Evolutionary conservation across 2,329 filamentous ascomycete genomes (phyloP), one percentile per base, ranked within the genome.

Genomic region (Stemphylium lycopersici): DNA sequence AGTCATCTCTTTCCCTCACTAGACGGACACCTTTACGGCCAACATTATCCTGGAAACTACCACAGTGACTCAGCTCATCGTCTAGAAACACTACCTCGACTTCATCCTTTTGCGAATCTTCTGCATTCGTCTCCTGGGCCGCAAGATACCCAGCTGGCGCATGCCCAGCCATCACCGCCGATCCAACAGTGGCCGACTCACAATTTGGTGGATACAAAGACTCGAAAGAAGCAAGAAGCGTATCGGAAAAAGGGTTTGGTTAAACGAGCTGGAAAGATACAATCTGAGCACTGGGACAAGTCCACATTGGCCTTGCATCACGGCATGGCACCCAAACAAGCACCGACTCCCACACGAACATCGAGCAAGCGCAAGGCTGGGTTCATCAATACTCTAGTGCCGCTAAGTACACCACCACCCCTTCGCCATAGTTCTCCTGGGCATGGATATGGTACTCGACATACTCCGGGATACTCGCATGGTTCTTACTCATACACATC

Each of bases 111-210:
- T 16, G 20, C n/a, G 0, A 40, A 39, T 5, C 3, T 34, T 8
- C 5, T 36, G 20, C 26, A 16, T 13, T 31, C 48, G 3, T 34
- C 40, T 32, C 48, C 42, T 5, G 10, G 18, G 12, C 39, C 24
- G 13, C 31, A 29, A 11, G 26, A 11, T 6, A 26, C 7, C 26
- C 40, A 15, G 8, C 40, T 5, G 11, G 2, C n/a, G 16, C 22
- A 38, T 24, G 4, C 24, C 15, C 29, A 24, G 2, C 24, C 6
- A 24, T 10, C 41, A 32, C 61, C 61, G 3, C 37, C 56, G 1
- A 39, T 58, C 4, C 58, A 66, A 13, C 40, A 63, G 43, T 63
- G 62, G 62, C 60, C 58, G 1, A 62, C 60, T 2, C 26, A 53
- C 18, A 55, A 50, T 22, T 29, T 50, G 20, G 10, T 47, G 8